Conservation (phyloP, 139 green algal species). For the Closterium sp. region DNA sequence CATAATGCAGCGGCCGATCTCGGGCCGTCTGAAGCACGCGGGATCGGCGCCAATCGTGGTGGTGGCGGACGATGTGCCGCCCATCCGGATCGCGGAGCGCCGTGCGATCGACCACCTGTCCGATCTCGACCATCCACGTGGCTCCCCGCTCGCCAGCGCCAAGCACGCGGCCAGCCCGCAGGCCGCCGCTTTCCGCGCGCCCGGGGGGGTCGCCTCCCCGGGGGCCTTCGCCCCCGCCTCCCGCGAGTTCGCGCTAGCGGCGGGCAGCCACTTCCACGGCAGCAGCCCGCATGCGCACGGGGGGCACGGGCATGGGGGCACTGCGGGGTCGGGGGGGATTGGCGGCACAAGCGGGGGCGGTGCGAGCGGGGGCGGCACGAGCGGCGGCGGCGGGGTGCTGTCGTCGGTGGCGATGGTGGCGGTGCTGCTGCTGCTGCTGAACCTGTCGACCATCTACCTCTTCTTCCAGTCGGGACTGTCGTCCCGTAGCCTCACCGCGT, state of each 20-base stretch:
- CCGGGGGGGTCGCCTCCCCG: not conserved
- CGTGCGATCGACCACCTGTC: not conserved
- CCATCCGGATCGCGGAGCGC: not conserved
- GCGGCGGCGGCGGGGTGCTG: not conserved
- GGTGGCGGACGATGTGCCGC: not conserved
- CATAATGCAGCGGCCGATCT: not conserved
- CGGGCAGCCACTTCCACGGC: not conserved
- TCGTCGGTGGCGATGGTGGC: not conserved
- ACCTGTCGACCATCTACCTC: constrained; percentile 7
- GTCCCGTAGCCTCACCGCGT: not conserved
- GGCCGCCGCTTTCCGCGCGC: not conserved
- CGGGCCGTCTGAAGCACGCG: not conserved
- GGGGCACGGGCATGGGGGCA: not conserved
- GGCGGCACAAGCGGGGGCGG: not conserved
- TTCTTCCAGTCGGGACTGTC: not conserved
- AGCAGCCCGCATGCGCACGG: not conserved
- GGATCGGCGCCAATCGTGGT: not conserved
- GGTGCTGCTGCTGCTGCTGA: constrained; percentile 7
- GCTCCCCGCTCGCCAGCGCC: not conserved
- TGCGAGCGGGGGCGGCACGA: too few relatives aligned
- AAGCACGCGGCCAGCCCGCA: not conserved
- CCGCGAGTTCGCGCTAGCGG: not conserved
- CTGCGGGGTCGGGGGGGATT: not conserved
- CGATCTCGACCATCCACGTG: not conserved
- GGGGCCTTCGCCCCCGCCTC: not conserved